These are phyloP conservation scores for Somion occarium DNA, from an alignment of 1,284 basidiomycete species.

Conservation along the genomic window DNA sequence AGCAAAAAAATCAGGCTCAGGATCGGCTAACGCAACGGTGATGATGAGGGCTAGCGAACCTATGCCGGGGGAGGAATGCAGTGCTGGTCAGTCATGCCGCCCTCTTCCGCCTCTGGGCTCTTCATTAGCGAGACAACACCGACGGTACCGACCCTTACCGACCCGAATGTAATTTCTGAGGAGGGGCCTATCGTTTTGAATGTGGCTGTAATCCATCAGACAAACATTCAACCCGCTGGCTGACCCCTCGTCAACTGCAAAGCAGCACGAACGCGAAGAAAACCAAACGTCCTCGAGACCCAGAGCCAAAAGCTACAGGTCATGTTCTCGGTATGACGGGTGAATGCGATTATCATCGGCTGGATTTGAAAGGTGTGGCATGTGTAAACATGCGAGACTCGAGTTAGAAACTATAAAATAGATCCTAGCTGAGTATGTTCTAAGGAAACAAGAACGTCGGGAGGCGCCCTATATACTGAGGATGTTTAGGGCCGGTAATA, in stretches of 20 bases:
- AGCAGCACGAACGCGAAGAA: not conserved
- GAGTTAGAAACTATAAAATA: slow-evolving; percentile 88
- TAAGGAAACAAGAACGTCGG: slow-evolving; percentile 34
- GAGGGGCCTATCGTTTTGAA: too few relatives aligned
- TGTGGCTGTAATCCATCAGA: slow-evolving; percentile 10
- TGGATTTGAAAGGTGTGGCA: slow-evolving; percentile 80
- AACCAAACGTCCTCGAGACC: slow-evolving; percentile 33
- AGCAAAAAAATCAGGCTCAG: too few relatives aligned
- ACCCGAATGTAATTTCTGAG: too few relatives aligned
- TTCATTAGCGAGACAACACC: too few relatives aligned
- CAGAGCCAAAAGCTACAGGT: slow-evolving; percentile 23
- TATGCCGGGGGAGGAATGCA: too few relatives aligned
- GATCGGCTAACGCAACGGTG: too few relatives aligned
- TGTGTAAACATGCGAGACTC: slow-evolving; percentile 85
- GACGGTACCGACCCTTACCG: too few relatives aligned
- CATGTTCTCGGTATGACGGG: slow-evolving; percentile 80
- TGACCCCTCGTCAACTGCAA: not conserved
- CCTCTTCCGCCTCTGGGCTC: too few relatives aligned
- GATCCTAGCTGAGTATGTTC: slow-evolving; percentile 86
- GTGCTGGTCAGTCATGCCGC: too few relatives aligned
- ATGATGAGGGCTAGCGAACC: too few relatives aligned
- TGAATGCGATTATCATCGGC: slow-evolving; percentile 68
- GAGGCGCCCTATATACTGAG: slow-evolving; percentile 35
- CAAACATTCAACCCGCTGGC: slow-evolving; percentile 9
- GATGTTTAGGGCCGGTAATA: slow-evolving; percentile 25